A percentile compares a stretch with the other conserved stretches of the same genome.
These are phyloP conservation scores for Noccaea caerulescens DNA, from an alignment of 345 rosid species.

Conservation along the genomic window DNA sequence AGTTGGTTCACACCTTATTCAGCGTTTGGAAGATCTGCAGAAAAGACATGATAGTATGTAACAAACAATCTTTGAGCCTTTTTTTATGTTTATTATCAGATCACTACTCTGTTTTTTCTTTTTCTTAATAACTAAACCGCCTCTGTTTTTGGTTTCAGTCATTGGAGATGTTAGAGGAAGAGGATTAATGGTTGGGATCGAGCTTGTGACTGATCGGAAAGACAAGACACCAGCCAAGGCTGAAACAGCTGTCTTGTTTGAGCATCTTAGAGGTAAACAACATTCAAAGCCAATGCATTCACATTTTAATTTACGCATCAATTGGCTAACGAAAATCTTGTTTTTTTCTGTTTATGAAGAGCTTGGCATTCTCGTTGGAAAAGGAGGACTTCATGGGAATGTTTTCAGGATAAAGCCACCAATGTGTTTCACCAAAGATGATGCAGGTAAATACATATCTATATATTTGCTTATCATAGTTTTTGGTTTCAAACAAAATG, in stretches of 20 bases:
- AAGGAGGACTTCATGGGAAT: conserved; percentile 91
- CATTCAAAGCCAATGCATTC: neutral
- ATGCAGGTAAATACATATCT: conserved; percentile 59
- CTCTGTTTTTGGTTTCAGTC: conserved; percentile 49
- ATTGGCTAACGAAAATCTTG: neutral
- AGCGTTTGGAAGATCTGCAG: conserved; percentile 71
- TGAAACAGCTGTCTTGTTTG: conserved; percentile 75
- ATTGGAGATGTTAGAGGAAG: conserved; percentile 95
- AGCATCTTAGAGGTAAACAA: conserved; percentile 75
- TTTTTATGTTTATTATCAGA: neutral
- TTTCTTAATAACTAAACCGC: neutral
- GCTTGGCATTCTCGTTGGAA: conserved; percentile 77
- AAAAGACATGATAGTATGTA: conserved; percentile 72
- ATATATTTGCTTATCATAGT: neutral
- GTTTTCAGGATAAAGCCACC: conserved; percentile 95
- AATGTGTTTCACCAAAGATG: conserved; percentile 90
- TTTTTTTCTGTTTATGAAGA: conserved; percentile 49
- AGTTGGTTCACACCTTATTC: conserved; percentile 75
- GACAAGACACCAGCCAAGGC: conserved; percentile 89
- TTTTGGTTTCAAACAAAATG: neutral
- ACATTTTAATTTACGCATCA: neutral
- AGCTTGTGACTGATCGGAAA: conserved; percentile 77
- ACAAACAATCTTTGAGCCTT: conserved; percentile 5
- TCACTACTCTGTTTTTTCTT: neutral
- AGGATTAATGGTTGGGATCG: conserved; percentile 86